Evolutionary conservation across 805 yeast species (phyloP), one percentile per base, ranked within the genome.

Genomic region (Debaryomyces prosopidis): DNA sequence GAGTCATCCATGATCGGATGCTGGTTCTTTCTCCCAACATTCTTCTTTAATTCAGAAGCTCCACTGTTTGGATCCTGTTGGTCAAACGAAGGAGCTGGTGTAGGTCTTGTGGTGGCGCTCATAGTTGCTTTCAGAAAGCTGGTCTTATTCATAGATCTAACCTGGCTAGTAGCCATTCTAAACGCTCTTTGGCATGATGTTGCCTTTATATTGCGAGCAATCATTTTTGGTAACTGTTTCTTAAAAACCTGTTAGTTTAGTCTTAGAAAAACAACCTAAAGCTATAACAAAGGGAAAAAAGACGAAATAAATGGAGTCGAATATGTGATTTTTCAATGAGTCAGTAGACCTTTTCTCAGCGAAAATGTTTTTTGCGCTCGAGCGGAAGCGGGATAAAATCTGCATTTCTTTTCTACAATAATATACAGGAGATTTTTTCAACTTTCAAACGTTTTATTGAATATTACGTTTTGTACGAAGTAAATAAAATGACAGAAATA

Each of bases 1-100:
- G 96, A 87, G 59, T 86, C 91, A 59, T 87, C 95, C 85, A 85
- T 79, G 46, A 63, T 41, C 18, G 55, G 44, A 28, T 35, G 49
- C 54, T 16, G 46, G 31, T 34, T 50, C 53, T n/a, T 47, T 36
- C 30, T 40, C 28, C 18, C 32, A 10, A 19, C 23, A 16, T 15
- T 34, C 19, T 39, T 48, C 26, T 40, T 41, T 19, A 40, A 45
- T 18, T 54, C 56, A 12, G 48, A 60, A 17, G 50, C 60, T 36
- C 44, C 49, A 27, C 54, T 49, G 35, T 49, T 44, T 15, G 41
- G 36, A 14, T 49, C 52, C 26, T 64, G 51, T 45, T 63, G 66
- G 59, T 77, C 73, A 58, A 79, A 79, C n/a, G 81, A 58, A 7
- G 82, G 81, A 11, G 82, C 71, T 20, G 83, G 82, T 11, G 65